Evolutionary conservation across 1,284 basidiomycete species (phyloP).

Genomic region (Psilocybe mexicana): DNA sequence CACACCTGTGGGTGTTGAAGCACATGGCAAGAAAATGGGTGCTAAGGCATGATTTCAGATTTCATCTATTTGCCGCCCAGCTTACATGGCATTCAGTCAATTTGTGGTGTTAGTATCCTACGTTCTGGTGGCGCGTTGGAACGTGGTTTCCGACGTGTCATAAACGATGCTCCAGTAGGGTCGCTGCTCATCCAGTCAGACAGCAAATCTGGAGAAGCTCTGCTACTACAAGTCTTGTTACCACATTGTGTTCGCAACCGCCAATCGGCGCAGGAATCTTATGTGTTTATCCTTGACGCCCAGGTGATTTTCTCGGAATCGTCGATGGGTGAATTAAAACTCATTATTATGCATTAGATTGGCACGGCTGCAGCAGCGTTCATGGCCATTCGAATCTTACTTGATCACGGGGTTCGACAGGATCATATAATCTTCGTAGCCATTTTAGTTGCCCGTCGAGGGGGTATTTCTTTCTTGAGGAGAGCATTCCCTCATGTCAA

Average conservation of each 20-base stretch:
- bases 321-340: neutral
- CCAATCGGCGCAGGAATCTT: conserved; percentile 65
- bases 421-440: conserved; percentile 86
- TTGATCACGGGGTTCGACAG: conserved; percentile 92
- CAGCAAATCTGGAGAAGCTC: conserved; percentile 81
- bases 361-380: conserved; percentile 93
- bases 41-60: conserved; percentile 42
- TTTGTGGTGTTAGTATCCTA: conserved; percentile 85
- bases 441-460: conserved; percentile 82
- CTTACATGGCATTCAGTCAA: conserved; percentile 39
- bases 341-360: conserved; percentile 52
- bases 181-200: conserved; percentile 92
- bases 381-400: conserved; percentile 94
- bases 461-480: conserved; percentile 77
- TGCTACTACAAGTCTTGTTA: conserved; percentile 82
- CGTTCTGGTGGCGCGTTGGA: conserved; percentile 91
- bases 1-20: conserved; percentile 67
- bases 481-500: conserved; percentile 82
- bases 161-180: conserved; percentile 87
- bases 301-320: conserved; percentile 49
- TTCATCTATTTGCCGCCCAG: conserved; percentile 2
- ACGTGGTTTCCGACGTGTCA: conserved; percentile 85
- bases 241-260: conserved; percentile 72
- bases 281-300: conserved; percentile 91
- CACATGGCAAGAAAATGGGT: conserved; percentile 64